These are phyloP conservation scores for Aspergillus sparsus DNA, from an alignment of 495 filamentous ascomycete species.

Conservation along the genomic window DNA sequence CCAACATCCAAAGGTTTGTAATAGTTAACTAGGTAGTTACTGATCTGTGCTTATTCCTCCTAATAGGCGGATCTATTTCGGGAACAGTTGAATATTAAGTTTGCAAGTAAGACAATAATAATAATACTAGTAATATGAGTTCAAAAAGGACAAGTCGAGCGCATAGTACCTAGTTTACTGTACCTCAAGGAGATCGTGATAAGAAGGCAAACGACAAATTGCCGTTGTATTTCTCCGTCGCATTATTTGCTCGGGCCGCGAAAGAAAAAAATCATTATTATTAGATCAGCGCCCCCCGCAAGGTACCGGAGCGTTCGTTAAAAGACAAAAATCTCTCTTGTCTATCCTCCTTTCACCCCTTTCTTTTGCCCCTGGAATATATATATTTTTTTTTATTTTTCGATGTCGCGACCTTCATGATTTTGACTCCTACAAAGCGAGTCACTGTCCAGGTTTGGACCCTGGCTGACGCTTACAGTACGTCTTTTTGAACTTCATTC, in stretches of 20 bases:
- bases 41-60: too few species aligned
- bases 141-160: neutral
- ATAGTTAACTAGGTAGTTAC: too few species aligned
- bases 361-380: conserved; percentile 1
- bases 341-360: conserved; percentile 14
- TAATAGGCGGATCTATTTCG: neutral
- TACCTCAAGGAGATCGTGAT: neutral
- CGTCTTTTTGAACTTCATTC: conserved; percentile 17
- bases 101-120: neutral
- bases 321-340: conserved; percentile 14
- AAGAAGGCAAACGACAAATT: conserved; percentile 6
- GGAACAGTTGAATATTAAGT: neutral
- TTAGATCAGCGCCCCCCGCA: conserved; percentile 18
- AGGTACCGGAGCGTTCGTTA: neutral
- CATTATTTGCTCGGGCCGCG: conserved; percentile 22
- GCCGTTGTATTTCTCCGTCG: conserved; percentile 20
- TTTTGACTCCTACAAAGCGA: conserved; percentile 43
- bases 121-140: neutral
- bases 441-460: conserved; percentile 46
- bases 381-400: conserved; percentile 12
- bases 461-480: conserved; percentile 41
- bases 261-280: conserved; percentile 8
- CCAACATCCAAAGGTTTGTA: too few species aligned
- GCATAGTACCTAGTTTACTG: neutral
- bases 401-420: conserved; percentile 48